Base-by-base conservation (phyloP, 768 basidiomycete species). In the Pleurotus djamor region DNA sequence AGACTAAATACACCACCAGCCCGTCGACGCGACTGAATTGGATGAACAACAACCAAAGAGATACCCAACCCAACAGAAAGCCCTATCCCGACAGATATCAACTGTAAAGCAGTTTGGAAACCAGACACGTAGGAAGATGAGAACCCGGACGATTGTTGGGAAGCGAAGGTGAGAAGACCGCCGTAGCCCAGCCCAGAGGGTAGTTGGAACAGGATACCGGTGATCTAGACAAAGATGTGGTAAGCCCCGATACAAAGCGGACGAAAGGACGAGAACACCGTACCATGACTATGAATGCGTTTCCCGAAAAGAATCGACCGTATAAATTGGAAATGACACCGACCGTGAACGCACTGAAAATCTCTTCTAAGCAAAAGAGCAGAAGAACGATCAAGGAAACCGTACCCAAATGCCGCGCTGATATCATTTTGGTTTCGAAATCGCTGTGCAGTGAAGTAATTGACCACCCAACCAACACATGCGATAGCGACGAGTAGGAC, bases 281-380 rank as follows among this genome's bases (percentile, higher is more conserved):
- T 45, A 91, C 89, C 85, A 92, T 91, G 60, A 94, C 84, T 17
- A 92, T 89, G 67, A 93, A 94, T 1, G 89, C 85, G 52, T 87
- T 86, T 10, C 90, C 89, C 3, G 78, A 75, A 65, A 88, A 87
- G 69, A 92, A 80, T 43, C 88, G 83, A 2, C 86, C 88, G 61
- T 90, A 94, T 4, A 93, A 44, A 68, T 93, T 93, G 34, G 92
- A 82, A 50, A 92, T 76, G 57, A 93, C 74, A 5, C 92, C 92
- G 44, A 94, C 91, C 0, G 88, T 85, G 65, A 95, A 91, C 1
- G 89, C 88, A 12, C 89, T 84, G 32, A 37, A 21, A 33, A 49
- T 47, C 50, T 13, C 58, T 58, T 36, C 61, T 44, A 49, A 61
- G 62, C 60, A 48, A 51, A 48, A 16, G 33, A 9, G 34, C 43